Percentiles rank a stretch among this genome's conserved stretches.
Conservation (phyloP, 495 filamentous ascomycete genomes). For the Cairneyella variabilis region DNA sequence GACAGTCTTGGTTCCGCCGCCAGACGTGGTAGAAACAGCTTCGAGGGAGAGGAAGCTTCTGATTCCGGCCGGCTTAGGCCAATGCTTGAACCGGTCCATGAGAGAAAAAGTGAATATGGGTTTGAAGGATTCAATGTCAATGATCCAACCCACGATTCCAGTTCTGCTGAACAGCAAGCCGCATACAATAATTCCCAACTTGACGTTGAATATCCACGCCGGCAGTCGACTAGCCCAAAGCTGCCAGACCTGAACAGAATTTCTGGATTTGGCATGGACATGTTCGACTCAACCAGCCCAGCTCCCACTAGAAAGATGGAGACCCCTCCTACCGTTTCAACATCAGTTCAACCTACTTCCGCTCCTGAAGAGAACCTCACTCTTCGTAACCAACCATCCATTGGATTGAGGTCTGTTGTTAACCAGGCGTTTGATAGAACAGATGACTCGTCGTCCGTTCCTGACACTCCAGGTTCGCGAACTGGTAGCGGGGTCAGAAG, state of each 20-base stretch:
- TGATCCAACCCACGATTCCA: background rate
- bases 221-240: constrained; percentile 44
- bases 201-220: constrained; percentile 2
- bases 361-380: constrained; percentile 5
- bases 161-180: background rate
- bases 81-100: constrained; percentile 50
- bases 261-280: constrained; percentile 55
- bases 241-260: constrained; percentile 63
- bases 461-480: constrained; percentile 53
- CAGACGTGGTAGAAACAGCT: constrained; percentile 26
- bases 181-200: background rate
- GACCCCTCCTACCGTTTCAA: background rate
- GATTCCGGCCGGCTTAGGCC: constrained; percentile 32
- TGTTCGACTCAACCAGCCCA: constrained; percentile 12
- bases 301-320: constrained; percentile 2
- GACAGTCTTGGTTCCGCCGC: constrained; percentile 7
- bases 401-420: constrained; percentile 64
- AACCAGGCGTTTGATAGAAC: constrained; percentile 62
- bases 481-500: constrained; percentile 45
- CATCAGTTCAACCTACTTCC: background rate
- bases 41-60: constrained; percentile 24
- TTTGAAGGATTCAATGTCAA: constrained; percentile 35
- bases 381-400: constrained; percentile 31
- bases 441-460: constrained; percentile 39
- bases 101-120: constrained; percentile 56